phyloP scores from a whole-genome alignment of 1,284 basidiomycete species.

The Wallemia ichthyophaga region DNA sequence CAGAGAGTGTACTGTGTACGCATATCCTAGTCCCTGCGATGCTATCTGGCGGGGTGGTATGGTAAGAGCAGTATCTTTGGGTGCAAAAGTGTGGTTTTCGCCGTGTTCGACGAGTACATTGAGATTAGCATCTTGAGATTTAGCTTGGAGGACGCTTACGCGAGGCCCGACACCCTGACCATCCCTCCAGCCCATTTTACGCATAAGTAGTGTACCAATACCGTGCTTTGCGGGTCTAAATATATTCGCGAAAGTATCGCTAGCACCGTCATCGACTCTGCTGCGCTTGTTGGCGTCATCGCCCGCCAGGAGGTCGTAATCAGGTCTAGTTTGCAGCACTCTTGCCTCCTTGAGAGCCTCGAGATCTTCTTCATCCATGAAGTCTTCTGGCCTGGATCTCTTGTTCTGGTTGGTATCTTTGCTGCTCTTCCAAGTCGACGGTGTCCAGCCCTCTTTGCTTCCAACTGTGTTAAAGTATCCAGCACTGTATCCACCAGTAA shows the following conservation, averaged over 20 bases:
- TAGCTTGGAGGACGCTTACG: constrained; percentile 30
- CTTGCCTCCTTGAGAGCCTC: constrained; percentile 40
- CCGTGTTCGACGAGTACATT: constrained; percentile 19
- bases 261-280: constrained; percentile 17
- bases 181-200: constrained; percentile 78
- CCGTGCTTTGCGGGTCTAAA: constrained; percentile 34
- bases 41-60: constrained; percentile 37
- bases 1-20: neutral
- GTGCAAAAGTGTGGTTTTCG: constrained; percentile 54
- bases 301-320: constrained; percentile 33
- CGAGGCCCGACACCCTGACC: constrained; percentile 82
- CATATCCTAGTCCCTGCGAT: constrained; percentile 46
- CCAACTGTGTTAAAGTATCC: constrained; percentile 93
- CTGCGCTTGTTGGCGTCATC: constrained; percentile 18
- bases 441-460: constrained; percentile 89
- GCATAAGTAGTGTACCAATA: constrained; percentile 46
- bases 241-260: constrained; percentile 16
- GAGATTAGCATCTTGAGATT: constrained; percentile 31
- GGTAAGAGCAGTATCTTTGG: constrained; percentile 39
- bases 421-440: constrained; percentile 65
- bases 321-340: constrained; percentile 40
- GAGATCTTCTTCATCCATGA: constrained; percentile 98
- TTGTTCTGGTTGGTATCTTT: constrained; percentile 28
- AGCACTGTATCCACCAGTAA: constrained; percentile 89
- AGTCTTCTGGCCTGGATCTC: constrained; percentile 40